phyloP scores from a whole-genome alignment of 257 asterid species.

The Mentha longifolia region DNA sequence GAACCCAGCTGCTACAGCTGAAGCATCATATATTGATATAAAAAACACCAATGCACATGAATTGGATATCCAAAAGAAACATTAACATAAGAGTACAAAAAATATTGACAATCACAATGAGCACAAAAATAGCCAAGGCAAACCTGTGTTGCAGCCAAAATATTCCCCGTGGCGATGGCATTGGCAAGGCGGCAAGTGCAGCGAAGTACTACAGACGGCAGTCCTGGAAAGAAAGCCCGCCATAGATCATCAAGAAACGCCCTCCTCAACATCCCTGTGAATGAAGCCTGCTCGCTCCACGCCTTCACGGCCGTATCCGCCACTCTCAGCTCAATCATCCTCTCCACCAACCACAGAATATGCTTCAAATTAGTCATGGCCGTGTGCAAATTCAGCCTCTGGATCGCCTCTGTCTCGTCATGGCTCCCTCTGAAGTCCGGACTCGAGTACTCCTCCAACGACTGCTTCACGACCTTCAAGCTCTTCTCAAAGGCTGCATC shows the following conservation, averaged over 20 bases:
- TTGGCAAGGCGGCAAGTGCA: constrained; percentile 84
- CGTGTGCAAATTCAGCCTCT: constrained; percentile 85
- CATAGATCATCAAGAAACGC: constrained; percentile 79
- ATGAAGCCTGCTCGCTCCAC: constrained; percentile 83
- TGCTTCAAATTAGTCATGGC: constrained; percentile 85
- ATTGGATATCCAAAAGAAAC: constrained; percentile 20
- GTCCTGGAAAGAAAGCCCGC: constrained; percentile 77
- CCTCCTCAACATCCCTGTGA: constrained; percentile 75
- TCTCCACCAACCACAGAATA: constrained; percentile 87
- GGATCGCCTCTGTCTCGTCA: constrained; percentile 85
- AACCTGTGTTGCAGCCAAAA: constrained; percentile 85
- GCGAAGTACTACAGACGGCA: constrained; percentile 76
- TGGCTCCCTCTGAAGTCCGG: constrained; percentile 88
- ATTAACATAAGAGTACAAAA: neutral
- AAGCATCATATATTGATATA: neutral
- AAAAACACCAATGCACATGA: neutral
- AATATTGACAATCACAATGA: neutral
- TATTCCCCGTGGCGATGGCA: constrained; percentile 73
- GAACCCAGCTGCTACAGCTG: neutral
- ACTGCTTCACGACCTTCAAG: constrained; percentile 75
- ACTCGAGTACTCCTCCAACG: constrained; percentile 91
- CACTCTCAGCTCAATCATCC: constrained; percentile 93
- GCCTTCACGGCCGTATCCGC: constrained; percentile 84
- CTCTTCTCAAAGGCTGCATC: constrained; percentile 69
- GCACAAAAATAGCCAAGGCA: neutral